These are phyloP conservation scores for Stephania japonica DNA, from an alignment of 164 flowering plant species.

Conservation along the genomic window DNA sequence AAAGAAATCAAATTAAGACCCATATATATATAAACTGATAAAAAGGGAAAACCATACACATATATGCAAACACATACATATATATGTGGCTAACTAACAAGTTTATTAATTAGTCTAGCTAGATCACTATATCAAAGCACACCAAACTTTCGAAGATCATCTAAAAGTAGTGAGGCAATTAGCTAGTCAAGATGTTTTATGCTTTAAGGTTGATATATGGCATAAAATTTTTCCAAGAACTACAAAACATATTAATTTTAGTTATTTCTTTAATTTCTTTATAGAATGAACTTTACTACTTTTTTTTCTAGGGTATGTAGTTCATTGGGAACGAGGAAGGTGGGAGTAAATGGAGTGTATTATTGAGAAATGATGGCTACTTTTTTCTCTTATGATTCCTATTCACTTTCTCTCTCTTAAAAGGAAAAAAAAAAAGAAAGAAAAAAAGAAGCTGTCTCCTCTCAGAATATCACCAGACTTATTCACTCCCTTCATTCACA, in stretches of 20 bases:
- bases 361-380: constrained; percentile 63
- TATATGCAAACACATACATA: neutral
- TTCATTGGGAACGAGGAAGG: constrained; percentile 43
- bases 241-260: neutral
- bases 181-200: neutral
- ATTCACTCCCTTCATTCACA: constrained; percentile 24
- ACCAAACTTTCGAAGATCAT: neutral
- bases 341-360: constrained; percentile 34
- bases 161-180: neutral
- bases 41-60: neutral
- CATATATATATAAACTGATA: constrained; percentile 3
- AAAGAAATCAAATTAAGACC: constrained; percentile 10
- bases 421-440: neutral
- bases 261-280: neutral
- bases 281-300: neutral
- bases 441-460: constrained; percentile 26
- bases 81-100: too few relatives aligned
- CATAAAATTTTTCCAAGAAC: constrained; percentile 1
- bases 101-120: neutral
- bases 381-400: constrained; percentile 29
- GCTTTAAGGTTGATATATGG: too few relatives aligned
- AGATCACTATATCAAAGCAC: too few relatives aligned
- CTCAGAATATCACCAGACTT: constrained; percentile 22
- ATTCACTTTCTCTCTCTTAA: constrained; percentile 15
- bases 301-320: constrained; percentile 20